A percentile compares a stretch with the other conserved stretches of the same genome.
phyloP scores from a whole-genome alignment of 2,329 filamentous ascomycete species.

The Colletotrichum sp. region DNA sequence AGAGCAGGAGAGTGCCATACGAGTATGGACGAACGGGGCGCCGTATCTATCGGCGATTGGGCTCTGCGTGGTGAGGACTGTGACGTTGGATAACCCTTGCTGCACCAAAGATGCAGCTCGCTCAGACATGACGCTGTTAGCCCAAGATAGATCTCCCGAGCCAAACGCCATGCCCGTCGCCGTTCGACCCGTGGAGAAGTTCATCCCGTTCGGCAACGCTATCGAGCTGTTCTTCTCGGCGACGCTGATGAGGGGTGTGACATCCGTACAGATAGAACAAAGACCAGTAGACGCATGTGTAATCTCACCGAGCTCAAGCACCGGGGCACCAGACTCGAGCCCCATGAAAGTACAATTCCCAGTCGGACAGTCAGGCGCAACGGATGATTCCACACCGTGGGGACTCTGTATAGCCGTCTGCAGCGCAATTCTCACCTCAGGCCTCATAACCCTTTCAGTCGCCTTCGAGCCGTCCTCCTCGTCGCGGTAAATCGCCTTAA shows the following conservation, averaged over 20 bases:
- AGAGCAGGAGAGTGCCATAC: neutral
- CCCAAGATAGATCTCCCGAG: neutral
- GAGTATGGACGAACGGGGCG: neutral
- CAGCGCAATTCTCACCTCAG: neutral
- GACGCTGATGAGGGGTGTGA: neutral
- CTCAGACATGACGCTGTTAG: neutral
- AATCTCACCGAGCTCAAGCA: neutral
- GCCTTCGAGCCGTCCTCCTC: neutral
- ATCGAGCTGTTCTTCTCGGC: neutral
- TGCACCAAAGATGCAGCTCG: rapidly evolving
- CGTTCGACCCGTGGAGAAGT: neutral
- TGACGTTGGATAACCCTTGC: neutral
- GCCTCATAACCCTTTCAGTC: neutral
- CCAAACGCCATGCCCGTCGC: rapidly evolving
- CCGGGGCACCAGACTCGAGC: neutral
- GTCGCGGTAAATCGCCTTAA: neutral
- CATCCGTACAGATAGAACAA: neutral
- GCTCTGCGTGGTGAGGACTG: neutral
- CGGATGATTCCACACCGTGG: rapidly evolving
- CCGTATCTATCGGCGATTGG: neutral
- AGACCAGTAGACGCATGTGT: neutral
- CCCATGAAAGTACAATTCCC: neutral
- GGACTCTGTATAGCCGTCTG: neutral
- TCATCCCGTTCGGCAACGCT: neutral
- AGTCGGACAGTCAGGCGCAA: neutral